A percentile compares a stretch with the other conserved stretches of the same genome.
Evolutionary conservation across 352 stramenopile species (phyloP).

Genomic region (Pythium myriotylum): DNA sequence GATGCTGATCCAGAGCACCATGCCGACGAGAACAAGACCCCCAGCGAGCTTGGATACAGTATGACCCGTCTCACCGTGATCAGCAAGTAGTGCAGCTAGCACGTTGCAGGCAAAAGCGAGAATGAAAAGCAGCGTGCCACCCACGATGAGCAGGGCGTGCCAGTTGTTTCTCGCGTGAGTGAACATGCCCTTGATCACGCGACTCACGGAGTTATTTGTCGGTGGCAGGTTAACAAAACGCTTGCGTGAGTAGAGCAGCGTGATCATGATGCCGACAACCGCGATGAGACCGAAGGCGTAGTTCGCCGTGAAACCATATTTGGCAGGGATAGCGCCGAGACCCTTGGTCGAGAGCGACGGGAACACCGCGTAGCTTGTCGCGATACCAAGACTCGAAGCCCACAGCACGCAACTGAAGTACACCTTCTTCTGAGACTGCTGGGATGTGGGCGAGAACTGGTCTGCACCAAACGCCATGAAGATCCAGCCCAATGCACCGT

Average conservation of each 20-base stretch:
- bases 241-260: constrained; percentile 18
- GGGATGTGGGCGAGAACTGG: constrained; percentile 31
- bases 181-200: constrained; percentile 22
- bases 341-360: constrained; percentile 52
- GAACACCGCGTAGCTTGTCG: constrained; percentile 53
- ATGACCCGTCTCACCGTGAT: constrained; percentile 15
- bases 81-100: constrained; percentile 25
- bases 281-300: constrained; percentile 32
- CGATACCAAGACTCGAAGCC: constrained; percentile 58
- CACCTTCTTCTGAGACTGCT: constrained; percentile 22
- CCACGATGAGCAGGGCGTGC: constrained; percentile 17
- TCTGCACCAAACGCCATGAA: constrained; percentile 35
- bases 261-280: constrained; percentile 22
- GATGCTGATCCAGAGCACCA: constrained; percentile 41
- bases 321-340: constrained; percentile 34
- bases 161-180: constrained; percentile 19
- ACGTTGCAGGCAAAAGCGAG: constrained; percentile 30
- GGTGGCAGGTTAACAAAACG: constrained; percentile 34
- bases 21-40: constrained; percentile 25
- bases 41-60: constrained; percentile 19
- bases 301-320: constrained; percentile 57
- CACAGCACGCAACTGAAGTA: constrained; percentile 55
- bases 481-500: constrained; percentile 31
- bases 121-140: constrained; percentile 23
- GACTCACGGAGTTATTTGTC: constrained; percentile 27